Base-by-base conservation (phyloP, 306 rosid species). In the Glycine soja region DNA sequence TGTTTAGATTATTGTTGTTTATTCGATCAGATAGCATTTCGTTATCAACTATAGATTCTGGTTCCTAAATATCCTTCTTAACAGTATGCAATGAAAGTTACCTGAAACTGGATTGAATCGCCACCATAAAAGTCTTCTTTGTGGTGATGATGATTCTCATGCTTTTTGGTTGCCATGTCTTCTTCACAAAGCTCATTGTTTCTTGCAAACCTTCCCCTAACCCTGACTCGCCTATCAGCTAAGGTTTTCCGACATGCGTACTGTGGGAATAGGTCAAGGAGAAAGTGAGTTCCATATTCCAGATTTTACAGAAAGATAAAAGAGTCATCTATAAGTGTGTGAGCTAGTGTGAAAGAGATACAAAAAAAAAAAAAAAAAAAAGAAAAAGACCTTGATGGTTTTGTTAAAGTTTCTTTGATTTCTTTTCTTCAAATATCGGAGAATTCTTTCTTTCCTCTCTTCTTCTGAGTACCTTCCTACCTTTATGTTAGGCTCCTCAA, bases 181-280 rank as follows among this genome's bases (percentile, higher is more conserved):
- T 86, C 88, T 8, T 89, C 91, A 47, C 87, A 84, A 0, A 83
- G 77, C 62, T 92, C 95, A 40, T 78, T 86, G 84, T 95, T 95
- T 74, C 95, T 91, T 10, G 98, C 99, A 84, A 95, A 95, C 86
- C 99, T 91, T 79, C 99, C 99, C 18, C 99, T 92, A 34, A 95
- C 99, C 81, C 99, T 82, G 5, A 91, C 97, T 80, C 99, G 81
- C 63, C 97, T 85, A 85, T 95, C 99, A 15, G 99, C 99, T 53
- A 95, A 89, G 74, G 95, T 95, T 90, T 95, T 95, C 40, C 99
- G 91, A 69, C 99, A 95, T 76, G 99, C 99, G 76, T 95, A 95
- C 99, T 95, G 86, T 57, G n/a, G 0, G 72, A 43, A 16, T 58
- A 71, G 10, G 59, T 30, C 50, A 84, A 30, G 46, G 52, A 18